These are phyloP conservation scores for Lentinus polychrous DNA, from an alignment of 1,284 basidiomycete species.

Conservation along the genomic window DNA sequence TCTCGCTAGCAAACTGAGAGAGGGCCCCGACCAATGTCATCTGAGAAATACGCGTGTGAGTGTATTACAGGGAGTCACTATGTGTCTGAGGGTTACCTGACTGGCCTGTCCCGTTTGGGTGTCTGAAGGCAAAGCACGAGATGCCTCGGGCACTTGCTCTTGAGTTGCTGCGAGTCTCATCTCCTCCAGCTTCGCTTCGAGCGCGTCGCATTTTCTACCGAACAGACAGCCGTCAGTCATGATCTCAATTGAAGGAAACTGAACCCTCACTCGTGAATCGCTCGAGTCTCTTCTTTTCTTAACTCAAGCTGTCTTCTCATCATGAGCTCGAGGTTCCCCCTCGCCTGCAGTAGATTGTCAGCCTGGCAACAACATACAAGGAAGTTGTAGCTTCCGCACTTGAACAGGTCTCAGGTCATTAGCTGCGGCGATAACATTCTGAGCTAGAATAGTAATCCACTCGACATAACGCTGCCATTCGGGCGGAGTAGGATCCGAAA, in stretches of 20 bases:
- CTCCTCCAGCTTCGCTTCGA: slow-evolving; percentile 55
- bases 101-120: neutral
- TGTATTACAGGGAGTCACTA: no score
- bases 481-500: slow-evolving; percentile 36
- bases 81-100: neutral
- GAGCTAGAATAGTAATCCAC: slow-evolving; percentile 70
- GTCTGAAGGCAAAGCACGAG: neutral
- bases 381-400: slow-evolving; percentile 28
- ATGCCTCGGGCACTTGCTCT: slow-evolving; percentile 5
- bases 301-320: slow-evolving; percentile 68
- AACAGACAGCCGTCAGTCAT: neutral
- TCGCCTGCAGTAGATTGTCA: slow-evolving; percentile 36
- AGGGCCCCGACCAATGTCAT: neutral
- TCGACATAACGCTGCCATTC: slow-evolving; percentile 68
- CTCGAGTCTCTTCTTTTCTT: slow-evolving; percentile 57
- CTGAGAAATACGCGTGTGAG: neutral
- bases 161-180: slow-evolving; percentile 35
- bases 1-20: no score
- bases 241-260: neutral
- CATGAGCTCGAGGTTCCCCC: slow-evolving; percentile 68
- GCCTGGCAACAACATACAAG: neutral
- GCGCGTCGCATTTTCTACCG: slow-evolving; percentile 56
- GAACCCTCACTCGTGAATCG: slow-evolving; percentile 52
- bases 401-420: slow-evolving; percentile 79
- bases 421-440: slow-evolving; percentile 76